Conservation (phyloP, 2,329 filamentous ascomycete species). For the Trichoderma gracile region DNA sequence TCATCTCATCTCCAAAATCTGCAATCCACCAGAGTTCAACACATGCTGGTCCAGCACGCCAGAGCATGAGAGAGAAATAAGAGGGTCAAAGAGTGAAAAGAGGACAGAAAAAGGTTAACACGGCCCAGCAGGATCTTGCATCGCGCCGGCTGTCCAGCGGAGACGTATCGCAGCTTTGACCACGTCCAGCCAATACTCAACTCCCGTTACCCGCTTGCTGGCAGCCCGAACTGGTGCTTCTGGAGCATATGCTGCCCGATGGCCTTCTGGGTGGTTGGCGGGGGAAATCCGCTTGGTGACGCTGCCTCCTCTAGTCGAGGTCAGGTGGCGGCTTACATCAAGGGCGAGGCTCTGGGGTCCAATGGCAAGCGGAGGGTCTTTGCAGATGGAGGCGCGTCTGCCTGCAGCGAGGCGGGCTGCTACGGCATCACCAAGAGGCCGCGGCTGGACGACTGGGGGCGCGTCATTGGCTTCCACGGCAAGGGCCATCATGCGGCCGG, state of each 20-base stretch:
- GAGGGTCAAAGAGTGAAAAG: background rate
- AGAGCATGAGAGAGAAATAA: background rate
- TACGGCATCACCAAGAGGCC: conserved; percentile 25
- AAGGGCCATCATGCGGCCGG: conserved; percentile 16
- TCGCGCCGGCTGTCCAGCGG: conserved; percentile 20
- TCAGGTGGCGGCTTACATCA: conserved; percentile 24
- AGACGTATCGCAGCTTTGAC: conserved; percentile 5
- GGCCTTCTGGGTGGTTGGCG: conserved; percentile 44
- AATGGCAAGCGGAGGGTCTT: conserved; percentile 25
- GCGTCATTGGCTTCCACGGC: conserved; percentile 23
- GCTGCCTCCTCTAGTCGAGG: conserved; percentile 19
- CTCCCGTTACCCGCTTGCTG: background rate
- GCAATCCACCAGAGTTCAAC: conserved; percentile 6
- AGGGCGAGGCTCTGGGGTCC: conserved; percentile 15
- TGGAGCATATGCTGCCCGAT: conserved; percentile 41
- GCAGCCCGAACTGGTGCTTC: conserved; percentile 1
- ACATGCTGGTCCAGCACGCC: background rate
- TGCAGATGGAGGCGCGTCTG: conserved; percentile 19
- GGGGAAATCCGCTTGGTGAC: conserved; percentile 35
- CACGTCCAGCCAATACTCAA: conserved; percentile 10
- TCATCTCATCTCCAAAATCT: conserved; percentile 5
- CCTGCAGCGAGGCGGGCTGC: conserved; percentile 22
- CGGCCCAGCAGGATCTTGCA: conserved; percentile 21
- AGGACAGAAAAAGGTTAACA: conserved; percentile 2
- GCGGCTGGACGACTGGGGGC: conserved; percentile 26